phyloP scores from a whole-genome alignment of 306 rosid genomes.

The barrel medic (Medicago truncatula) region MtrunA17r5.0-ANR NC_053042.1:23003501-23004000 shows the following conservation, averaged over 20 bases:
- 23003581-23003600: background rate
- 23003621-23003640: background rate
- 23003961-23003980: conserved; percentile 89
- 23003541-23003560: background rate
- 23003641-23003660: conserved; percentile 13
- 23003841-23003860: background rate
- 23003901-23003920: conserved; percentile 84
- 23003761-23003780: background rate
- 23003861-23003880: background rate
- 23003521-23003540: background rate
- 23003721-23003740: background rate
- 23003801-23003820: conserved; percentile 13
- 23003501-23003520: background rate
- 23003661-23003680: background rate
- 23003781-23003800: background rate
- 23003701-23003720: conserved; percentile 9
- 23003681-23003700: background rate
- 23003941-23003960: conserved; percentile 93
- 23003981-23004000: conserved; percentile 97
- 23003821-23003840: background rate
- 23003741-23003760: conserved; percentile 8
- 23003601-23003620: conserved; percentile 12
- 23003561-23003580: conserved; percentile 2
- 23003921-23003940: conserved; percentile 91
- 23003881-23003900: conserved; percentile 33